A percentile compares a stretch with the other conserved stretches of the same genome.
These are phyloP conservation scores for Davidsoniella eucalypti DNA, from an alignment of 2,329 filamentous ascomycete genomes.

Conservation along the genomic window DNA sequence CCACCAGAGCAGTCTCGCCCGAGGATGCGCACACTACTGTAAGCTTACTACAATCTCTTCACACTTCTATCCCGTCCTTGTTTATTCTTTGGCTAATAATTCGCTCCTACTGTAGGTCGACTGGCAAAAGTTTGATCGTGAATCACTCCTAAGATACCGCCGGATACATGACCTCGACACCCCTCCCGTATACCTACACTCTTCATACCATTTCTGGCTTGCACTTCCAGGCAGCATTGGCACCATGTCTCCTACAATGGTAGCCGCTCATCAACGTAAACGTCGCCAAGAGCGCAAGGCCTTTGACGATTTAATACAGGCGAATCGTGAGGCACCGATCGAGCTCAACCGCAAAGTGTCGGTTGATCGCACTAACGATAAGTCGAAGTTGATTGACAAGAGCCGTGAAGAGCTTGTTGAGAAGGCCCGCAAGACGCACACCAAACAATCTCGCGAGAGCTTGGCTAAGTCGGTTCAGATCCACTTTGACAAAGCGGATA, in stretches of 20 bases:
- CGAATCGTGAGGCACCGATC: too few species aligned
- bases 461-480: constrained; percentile 58
- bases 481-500: constrained; percentile 66
- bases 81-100: constrained; percentile 3
- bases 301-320: too few species aligned
- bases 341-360: too few species aligned
- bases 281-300: constrained; percentile 33
- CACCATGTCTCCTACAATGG: constrained; percentile 59
- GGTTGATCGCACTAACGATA: too few species aligned
- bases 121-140: constrained; percentile 52
- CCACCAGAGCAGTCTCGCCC: constrained; percentile 8
- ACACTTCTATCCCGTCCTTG: neutral
- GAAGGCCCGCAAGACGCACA: too few species aligned
- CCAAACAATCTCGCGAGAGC: constrained; percentile 41
- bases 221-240: constrained; percentile 48
- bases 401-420: too few species aligned
- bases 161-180: constrained; percentile 55
- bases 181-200: constrained; percentile 48
- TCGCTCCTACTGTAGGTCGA: constrained; percentile 28
- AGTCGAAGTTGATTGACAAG: too few species aligned
- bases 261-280: constrained; percentile 27
- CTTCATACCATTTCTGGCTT: constrained; percentile 44
- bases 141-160: constrained; percentile 58
- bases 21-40: constrained; percentile 11
- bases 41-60: constrained; percentile 1